A percentile compares a stretch with the other conserved stretches of the same genome.
Conservation (phyloP, 495 filamentous ascomycete species). For the Podospora appendiculata region DNA sequence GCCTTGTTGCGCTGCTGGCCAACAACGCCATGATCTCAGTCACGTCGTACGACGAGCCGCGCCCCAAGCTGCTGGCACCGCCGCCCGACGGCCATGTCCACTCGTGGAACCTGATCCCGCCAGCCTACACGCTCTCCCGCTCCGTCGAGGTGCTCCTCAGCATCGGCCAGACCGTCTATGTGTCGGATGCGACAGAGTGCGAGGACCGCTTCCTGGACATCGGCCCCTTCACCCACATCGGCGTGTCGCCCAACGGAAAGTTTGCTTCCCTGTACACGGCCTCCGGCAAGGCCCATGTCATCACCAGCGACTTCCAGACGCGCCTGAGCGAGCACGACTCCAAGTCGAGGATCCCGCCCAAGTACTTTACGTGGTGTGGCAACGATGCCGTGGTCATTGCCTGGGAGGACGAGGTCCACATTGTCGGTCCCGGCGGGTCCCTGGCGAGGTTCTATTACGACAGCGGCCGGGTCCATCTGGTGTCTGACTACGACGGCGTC, state of each 20-base stretch:
- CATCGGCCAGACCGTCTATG: constrained; percentile 75
- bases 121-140: constrained; percentile 82
- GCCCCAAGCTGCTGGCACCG: constrained; percentile 72
- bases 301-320: constrained; percentile 88
- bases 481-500: constrained; percentile 87
- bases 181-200: constrained; percentile 79
- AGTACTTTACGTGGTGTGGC: constrained; percentile 90
- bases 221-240: constrained; percentile 85
- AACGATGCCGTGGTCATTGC: constrained; percentile 90
- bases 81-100: constrained; percentile 73
- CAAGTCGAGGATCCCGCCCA: constrained; percentile 73
- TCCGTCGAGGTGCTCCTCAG: constrained; percentile 91
- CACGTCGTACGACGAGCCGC: constrained; percentile 81
- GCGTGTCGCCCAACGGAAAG: constrained; percentile 82
- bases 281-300: constrained; percentile 84
- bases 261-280: constrained; percentile 81
- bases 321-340: constrained; percentile 90
- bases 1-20: constrained; percentile 85
- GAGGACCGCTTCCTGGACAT: constrained; percentile 86
- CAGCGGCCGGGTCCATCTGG: constrained; percentile 69
- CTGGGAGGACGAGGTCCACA: constrained; percentile 97
- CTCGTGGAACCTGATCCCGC: constrained; percentile 85
- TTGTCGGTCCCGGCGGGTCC: constrained; percentile 77
- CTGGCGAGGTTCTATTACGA: constrained; percentile 85
- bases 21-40: constrained; percentile 87